Base-by-base conservation (phyloP, 2,329 filamentous ascomycete species). In the Ramularia endophylla region DNA sequence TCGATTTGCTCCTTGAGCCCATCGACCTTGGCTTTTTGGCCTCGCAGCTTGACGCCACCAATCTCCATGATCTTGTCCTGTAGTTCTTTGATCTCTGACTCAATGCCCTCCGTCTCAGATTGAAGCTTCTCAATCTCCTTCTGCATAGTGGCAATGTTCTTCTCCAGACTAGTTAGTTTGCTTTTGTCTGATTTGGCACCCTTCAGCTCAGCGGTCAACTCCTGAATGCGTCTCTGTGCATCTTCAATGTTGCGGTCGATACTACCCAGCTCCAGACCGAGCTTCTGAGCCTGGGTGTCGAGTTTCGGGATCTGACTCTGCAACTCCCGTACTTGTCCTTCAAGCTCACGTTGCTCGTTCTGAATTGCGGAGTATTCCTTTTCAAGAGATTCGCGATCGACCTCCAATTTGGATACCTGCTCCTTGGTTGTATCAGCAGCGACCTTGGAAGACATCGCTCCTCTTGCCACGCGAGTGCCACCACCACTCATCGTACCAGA, bases 41-140 rank as follows among this genome's bases (percentile, higher is more conserved):
- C 78, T 41, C 92, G 83, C 13, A 98, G 79, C 66, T 87, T 88
- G 57, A 97, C 88, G 65, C 92, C 92, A 59, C 92, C 92, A 49
- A 95, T 83, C 65, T 95, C 84, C 92, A 98, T 97, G 58, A 98
- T 98, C 72, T 89, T 94, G 73, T 92, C 83, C 61, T 98, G 90
- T 1, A 98, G 73, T 15, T 75, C 75, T 66, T 94, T 90, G 66
- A 98, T 97, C 64, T 97, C 92, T 18, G 83, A 81, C 61, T 98
- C 92, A 7, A 95, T 81, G 33, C 83, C 92, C 1, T 85, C 79
- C n/a, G 85, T 95, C 65, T 97, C 87, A 8, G 78, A 73, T 47
- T 81, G 86, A 8, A 98, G 75, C 56, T 83, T 85, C 44, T 84
- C 78, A 8, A 95, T 78, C 55, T 95, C 87, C 52, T 78, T 79